Evolutionary conservation across 495 filamentous ascomycete genomes (phyloP).

Genomic region (Tuber aestivum): DNA sequence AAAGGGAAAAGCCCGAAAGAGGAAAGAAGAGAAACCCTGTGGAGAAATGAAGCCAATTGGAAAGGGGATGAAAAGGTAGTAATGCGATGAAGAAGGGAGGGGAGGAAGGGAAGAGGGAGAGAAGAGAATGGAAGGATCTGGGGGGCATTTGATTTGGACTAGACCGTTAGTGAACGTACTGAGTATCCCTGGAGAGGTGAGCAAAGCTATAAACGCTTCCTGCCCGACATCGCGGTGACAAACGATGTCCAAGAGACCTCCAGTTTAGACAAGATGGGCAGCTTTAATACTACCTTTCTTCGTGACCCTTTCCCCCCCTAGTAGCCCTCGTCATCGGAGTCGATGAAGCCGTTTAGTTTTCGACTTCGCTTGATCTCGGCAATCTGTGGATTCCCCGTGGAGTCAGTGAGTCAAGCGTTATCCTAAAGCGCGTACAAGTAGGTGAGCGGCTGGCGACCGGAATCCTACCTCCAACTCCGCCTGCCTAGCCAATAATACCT

Average conservation of each 20-base stretch:
- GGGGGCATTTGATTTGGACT: conserved; percentile 7
- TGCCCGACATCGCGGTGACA: neutral
- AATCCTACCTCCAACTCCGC: conserved; percentile 39
- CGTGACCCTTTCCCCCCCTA: conserved; percentile 12
- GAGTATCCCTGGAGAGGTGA: conserved; percentile 21
- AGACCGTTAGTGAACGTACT: conserved; percentile 18
- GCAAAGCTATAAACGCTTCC: conserved; percentile 7
- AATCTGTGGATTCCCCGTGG: conserved; percentile 19
- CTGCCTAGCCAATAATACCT: conserved; percentile 31
- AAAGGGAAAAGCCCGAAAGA: neutral
- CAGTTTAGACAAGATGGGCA: neutral
- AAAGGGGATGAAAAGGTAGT: conserved; percentile 1
- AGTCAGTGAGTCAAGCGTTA: neutral
- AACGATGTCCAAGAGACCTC: conserved; percentile 5
- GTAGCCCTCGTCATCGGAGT: conserved; percentile 40
- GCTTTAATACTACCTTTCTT: conserved; percentile 3
- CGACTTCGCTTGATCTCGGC: conserved; percentile 41
- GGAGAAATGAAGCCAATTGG: neutral
- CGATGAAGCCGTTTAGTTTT: conserved; percentile 41
- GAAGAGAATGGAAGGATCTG: conserved; percentile 19
- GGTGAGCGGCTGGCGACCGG: neutral
- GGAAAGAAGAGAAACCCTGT: neutral
- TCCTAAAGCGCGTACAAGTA: conserved; percentile 7
- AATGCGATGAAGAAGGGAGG: neutral
- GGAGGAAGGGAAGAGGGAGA: conserved; percentile 9